These are phyloP conservation scores for Penicillium daleae DNA, from an alignment of 495 filamentous ascomycete species.

Conservation along the genomic window DNA sequence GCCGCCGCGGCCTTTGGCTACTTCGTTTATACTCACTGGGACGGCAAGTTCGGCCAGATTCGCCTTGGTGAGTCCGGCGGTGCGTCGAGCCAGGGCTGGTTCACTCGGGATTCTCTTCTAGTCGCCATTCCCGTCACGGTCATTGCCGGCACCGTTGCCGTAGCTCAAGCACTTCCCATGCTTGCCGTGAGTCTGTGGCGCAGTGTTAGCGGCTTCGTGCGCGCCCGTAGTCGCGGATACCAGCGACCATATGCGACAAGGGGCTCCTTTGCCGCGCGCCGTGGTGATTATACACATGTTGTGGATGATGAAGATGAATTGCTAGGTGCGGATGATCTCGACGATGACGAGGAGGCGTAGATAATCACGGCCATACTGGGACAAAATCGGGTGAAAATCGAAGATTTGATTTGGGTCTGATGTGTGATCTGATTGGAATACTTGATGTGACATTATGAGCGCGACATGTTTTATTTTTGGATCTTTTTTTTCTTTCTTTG, in stretches of 20 bases:
- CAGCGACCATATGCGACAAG: constrained; percentile 77
- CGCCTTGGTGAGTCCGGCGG: constrained; percentile 68
- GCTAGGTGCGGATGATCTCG: constrained; percentile 87
- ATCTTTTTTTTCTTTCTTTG: constrained; percentile 7
- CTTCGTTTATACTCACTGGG: constrained; percentile 85
- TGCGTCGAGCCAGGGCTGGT: constrained; percentile 46
- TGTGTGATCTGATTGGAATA: constrained; percentile 14
- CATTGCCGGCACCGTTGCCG: constrained; percentile 75
- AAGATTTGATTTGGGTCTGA: background rate
- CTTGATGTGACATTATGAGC: constrained; percentile 39
- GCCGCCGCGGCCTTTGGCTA: constrained; percentile 75
- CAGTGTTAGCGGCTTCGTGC: constrained; percentile 51
- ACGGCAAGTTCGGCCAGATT: constrained; percentile 88
- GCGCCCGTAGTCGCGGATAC: constrained; percentile 41
- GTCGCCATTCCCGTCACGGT: constrained; percentile 79
- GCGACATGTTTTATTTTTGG: constrained; percentile 17
- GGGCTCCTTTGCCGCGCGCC: constrained; percentile 80
- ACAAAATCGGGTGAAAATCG: background rate
- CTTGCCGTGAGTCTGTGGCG: constrained; percentile 70
- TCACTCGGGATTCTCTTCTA: constrained; percentile 66
- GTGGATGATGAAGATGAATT: constrained; percentile 93
- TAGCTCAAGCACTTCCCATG: constrained; percentile 74
- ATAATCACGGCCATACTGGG: background rate
- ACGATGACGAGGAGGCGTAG: constrained; percentile 86
- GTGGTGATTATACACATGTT: constrained; percentile 83